Percentiles rank a stretch among this genome's conserved stretches.
Evolutionary conservation across 169 alveolate species (phyloP).

Genomic region (Theileria sp.): DNA sequence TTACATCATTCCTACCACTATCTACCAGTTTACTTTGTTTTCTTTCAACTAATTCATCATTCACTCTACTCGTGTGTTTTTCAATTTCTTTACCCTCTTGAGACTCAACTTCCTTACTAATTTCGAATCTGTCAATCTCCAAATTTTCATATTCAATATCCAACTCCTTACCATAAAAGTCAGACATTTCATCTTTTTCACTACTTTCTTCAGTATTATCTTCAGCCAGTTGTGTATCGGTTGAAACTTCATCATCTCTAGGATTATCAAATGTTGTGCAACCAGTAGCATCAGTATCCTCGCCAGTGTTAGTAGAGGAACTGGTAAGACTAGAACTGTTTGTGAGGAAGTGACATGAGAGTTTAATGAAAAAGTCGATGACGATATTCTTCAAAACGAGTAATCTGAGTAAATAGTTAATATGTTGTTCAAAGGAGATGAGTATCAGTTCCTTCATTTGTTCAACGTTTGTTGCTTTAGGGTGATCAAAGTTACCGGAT

Average conservation of each 20-base stretch:
- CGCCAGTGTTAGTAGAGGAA: not conserved
- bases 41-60: not conserved
- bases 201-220: not conserved
- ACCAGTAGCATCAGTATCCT: no score
- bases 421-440: conserved; percentile 70
- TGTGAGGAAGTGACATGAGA: conserved; percentile 42
- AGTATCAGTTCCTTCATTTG: conserved; percentile 70
- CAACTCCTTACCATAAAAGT: not conserved
- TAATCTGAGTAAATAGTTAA: conserved; percentile 49
- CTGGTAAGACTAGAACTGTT: not conserved
- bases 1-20: not conserved
- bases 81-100: no score
- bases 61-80: no score
- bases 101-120: no score
- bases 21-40: not conserved
- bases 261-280: no score
- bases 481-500: conserved; percentile 75
- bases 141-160: not conserved
- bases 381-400: conserved; percentile 58
- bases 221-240: not conserved
- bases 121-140: not conserved
- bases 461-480: conserved; percentile 65
- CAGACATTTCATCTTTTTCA: not conserved
- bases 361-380: conserved; percentile 31
- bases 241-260: not conserved